Evolutionary conservation across 225 moss, liverwort and hornwort genomes (phyloP), one percentile per base, ranked within the genome.

Genomic region (Rhytidiadelphus loreus): DNA sequence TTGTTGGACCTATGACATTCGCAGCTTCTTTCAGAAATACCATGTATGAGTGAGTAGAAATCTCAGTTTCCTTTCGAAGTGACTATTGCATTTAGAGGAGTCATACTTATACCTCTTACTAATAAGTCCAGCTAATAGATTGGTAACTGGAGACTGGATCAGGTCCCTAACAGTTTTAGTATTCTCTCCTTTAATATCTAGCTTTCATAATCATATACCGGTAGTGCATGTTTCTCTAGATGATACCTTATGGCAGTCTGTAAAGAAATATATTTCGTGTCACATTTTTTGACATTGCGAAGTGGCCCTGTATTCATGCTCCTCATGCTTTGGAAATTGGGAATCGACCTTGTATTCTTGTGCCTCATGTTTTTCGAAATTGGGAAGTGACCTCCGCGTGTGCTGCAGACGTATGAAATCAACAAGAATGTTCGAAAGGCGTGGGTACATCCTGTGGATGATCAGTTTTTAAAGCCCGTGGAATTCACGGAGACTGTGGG

Each of bases 371-470:
- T 81, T 71, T 86, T 61, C 15, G 64, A 68, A 72, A 52, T 87
- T 44, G 61, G 15, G 55, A 79, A 56, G 57, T 86, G 79, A 68
- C 66, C 24, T 59, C 12, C 4, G 39, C 53, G 32, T 63, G 28
- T 89, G 57, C 35, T 89, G 80, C 64, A 94, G 94, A 88, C 93
- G 35, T 97, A 95, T 72, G 98, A 99, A 93, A 89, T 97, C 88
- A 97, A 99, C 90, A 99, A 99, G 91, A 96, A 99, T 82, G 93
- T 99, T 82, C 93, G 92, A 83, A 96, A 66, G 80, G 95, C 96
- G 52, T 92, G 93, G 85, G 85, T 84, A 57, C 95, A 94, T 86
- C 80, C 95, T 16, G 95, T 97, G 56, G 95, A 95, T 77, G 89
- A 93, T 13, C 93, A 95, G 80, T 96, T 96, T 91, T 63, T 94